Conservation (phyloP, 2,329 filamentous ascomycete species). For the Scolecobasidium constrictum region DNA sequence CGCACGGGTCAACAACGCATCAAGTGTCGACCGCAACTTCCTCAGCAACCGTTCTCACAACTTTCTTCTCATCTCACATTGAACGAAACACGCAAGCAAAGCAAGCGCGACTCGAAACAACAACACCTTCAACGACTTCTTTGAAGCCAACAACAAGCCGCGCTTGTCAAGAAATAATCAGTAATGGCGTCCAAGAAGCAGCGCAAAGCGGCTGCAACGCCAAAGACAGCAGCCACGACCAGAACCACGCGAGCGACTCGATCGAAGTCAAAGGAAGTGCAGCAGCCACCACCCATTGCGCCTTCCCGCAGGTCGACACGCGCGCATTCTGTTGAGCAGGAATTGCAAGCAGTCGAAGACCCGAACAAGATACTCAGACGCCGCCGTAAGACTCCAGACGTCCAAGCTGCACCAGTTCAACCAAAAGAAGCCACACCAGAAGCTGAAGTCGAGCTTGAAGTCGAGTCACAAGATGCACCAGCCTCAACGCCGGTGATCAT, state of each 20-base stretch:
- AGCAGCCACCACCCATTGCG: neutral
- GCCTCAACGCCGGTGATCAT: neutral
- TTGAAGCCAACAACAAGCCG: no score
- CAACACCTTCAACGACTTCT: neutral
- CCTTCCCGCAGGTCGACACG: neutral
- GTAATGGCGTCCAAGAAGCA: neutral
- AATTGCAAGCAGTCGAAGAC: neutral
- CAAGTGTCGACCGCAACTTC: neutral
- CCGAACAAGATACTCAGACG: neutral
- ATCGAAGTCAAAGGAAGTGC: neutral
- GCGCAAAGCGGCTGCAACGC: neutral
- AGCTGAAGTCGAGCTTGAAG: neutral
- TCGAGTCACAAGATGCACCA: neutral
- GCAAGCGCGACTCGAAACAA: neutral
- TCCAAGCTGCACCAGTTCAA: neutral
- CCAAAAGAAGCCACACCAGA: no score
- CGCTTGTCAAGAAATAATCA: no score
- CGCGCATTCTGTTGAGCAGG: neutral
- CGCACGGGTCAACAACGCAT: neutral
- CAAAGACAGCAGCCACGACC: neutral
- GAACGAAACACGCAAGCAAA: neutral
- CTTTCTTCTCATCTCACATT: neutral
- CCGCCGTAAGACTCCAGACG: neutral
- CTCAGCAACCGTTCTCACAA: neutral
- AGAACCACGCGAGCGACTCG: neutral